Evolutionary conservation across 1,139 yeast genomes (phyloP).

Genomic region (Kluyveromyces marxianus): DNA sequence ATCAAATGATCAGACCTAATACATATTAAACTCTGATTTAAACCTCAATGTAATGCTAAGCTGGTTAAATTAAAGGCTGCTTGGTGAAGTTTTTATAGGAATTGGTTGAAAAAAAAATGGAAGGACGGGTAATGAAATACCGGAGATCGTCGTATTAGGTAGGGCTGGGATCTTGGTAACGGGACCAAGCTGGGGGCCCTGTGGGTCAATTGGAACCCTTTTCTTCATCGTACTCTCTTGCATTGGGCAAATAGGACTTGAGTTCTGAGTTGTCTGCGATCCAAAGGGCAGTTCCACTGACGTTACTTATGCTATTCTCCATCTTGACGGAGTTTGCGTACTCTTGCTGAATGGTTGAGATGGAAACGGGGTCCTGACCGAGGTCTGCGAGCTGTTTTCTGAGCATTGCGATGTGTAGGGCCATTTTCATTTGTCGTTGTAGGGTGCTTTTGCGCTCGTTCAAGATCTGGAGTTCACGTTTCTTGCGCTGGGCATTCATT

Average conservation of each 20-base stretch:
- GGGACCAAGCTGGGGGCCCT: too few species aligned
- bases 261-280: constrained; percentile 44
- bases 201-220: too few species aligned
- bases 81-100: not conserved
- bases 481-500: constrained; percentile 39
- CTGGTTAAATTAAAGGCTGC: not conserved
- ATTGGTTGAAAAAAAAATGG: not conserved
- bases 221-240: constrained; percentile 45
- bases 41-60: not conserved
- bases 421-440: constrained; percentile 52
- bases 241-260: constrained; percentile 47
- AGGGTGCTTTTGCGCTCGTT: constrained; percentile 43
- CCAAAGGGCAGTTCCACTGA: constrained; percentile 53
- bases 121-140: not conserved
- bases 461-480: constrained; percentile 40
- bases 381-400: constrained; percentile 48
- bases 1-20: not conserved
- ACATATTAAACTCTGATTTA: not conserved
- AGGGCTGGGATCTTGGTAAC: too few species aligned
- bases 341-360: constrained; percentile 45
- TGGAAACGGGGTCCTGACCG: constrained; percentile 46
- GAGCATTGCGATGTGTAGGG: constrained; percentile 54
- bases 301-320: constrained; percentile 47
- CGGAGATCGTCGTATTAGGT: not conserved
- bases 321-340: constrained; percentile 50